A percentile compares a stretch with the other conserved stretches of the same genome.
phyloP scores from a whole-genome alignment of 2,329 filamentous ascomycete species.

The Aspergillus pseudoviridinutans region DNA sequence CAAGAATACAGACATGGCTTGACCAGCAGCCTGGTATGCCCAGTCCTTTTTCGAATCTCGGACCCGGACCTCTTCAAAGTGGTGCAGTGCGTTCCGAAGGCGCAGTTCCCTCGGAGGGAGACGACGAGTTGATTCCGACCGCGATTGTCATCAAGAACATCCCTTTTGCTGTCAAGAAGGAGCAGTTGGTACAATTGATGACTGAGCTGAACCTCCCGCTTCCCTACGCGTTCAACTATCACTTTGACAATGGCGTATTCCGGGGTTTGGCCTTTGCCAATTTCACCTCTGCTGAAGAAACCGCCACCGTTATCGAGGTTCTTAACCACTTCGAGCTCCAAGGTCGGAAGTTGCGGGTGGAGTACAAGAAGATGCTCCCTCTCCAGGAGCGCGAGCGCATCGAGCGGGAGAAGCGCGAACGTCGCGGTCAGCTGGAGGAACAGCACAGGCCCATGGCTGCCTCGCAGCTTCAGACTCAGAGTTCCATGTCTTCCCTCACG shows the following conservation, averaged over 20 bases:
- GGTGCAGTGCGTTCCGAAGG: constrained; percentile 40
- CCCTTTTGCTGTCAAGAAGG: constrained; percentile 96
- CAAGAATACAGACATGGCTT: constrained; percentile 56
- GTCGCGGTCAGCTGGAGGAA: constrained; percentile 91
- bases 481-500: constrained; percentile 76
- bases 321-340: constrained; percentile 97
- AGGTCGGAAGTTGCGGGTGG: constrained; percentile 87
- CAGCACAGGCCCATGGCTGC: constrained; percentile 74
- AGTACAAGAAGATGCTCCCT: constrained; percentile 99
- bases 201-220: constrained; percentile 88
- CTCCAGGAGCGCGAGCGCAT: constrained; percentile 92
- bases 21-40: constrained; percentile 52
- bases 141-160: constrained; percentile 99
- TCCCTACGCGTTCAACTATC: constrained; percentile 98
- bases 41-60: constrained; percentile 45
- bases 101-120: constrained; percentile 38
- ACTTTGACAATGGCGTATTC: constrained; percentile 98
- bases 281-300: constrained; percentile 94
- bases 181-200: constrained; percentile 90
- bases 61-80: constrained; percentile 39
- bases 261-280: constrained; percentile 95
- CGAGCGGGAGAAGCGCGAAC: constrained; percentile 93
- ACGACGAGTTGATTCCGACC: constrained; percentile 91
- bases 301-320: constrained; percentile 81
- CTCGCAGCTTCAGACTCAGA: constrained; percentile 72